phyloP scores from a whole-genome alignment of 495 filamentous ascomycete genomes.

The Aspergillus sclerotioniger region DNA sequence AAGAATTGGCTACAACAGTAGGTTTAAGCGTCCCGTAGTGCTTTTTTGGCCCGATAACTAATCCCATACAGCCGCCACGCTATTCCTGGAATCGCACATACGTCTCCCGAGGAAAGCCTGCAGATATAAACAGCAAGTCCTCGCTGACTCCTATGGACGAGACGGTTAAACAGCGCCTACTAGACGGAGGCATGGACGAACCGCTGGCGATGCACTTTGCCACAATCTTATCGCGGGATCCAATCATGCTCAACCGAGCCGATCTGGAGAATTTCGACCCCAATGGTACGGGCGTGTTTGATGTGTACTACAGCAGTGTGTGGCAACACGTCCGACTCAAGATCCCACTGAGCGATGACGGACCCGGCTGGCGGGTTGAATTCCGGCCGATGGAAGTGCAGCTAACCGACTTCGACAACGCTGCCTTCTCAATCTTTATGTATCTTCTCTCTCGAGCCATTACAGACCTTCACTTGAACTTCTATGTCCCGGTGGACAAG shows the following conservation, averaged over 20 bases:
- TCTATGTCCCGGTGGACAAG: conserved; percentile 78
- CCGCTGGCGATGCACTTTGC: conserved; percentile 87
- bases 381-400: conserved; percentile 94
- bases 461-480: conserved; percentile 79
- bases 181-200: conserved; percentile 87
- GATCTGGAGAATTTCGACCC: conserved; percentile 75
- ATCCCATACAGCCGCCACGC: conserved; percentile 28
- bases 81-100: conserved; percentile 91
- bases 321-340: conserved; percentile 97
- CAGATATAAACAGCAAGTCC: conserved; percentile 47
- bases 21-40: conserved; percentile 69
- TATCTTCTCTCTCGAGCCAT: conserved; percentile 84
- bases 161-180: conserved; percentile 66
- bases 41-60: conserved; percentile 56
- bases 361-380: conserved; percentile 87
- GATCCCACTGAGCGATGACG: conserved; percentile 65
- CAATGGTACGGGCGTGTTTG: conserved; percentile 77
- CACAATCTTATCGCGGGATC: conserved; percentile 87
- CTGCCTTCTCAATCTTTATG: conserved; percentile 84
- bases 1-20: conserved; percentile 70
- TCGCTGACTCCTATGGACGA: conserved; percentile 78
- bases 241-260: conserved; percentile 80
- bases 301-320: conserved; percentile 85
- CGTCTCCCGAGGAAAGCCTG: conserved; percentile 77
- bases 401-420: conserved; percentile 89